Evolutionary conservation across 202 grass and related monocot genomes (phyloP), one percentile per base, ranked within the genome.

Genomic region (Schoenoplectus tabernaemontani): DNA sequence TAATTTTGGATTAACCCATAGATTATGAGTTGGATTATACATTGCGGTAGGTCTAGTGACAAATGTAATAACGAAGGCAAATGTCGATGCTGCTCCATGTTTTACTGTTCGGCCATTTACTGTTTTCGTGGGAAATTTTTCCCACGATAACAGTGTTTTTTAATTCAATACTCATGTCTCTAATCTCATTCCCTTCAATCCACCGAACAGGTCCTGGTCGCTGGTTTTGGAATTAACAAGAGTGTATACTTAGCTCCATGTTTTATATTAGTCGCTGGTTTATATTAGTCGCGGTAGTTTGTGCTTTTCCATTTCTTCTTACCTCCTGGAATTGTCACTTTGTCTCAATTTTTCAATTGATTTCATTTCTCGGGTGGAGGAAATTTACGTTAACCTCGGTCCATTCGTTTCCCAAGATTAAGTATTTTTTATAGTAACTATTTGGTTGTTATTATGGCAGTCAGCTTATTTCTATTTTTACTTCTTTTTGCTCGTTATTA

Each of bases 1-100:
- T 28, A 34, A 50, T n/a, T 59, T 50, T 47, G 59, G 77, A 78
- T 78, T 61, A 79, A 60, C 41, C n/a, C 51, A 79, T 39, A 58
- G 32, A 42, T 62, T 62, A 78, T 64, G 15, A n/a, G 11, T 39
- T 79, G 41, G 38, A 80, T 80, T 80, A 83, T 74, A 83, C 64
- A 42, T 32, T 15, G 65, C 39, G 16, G 22, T 24, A 34, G 34
- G 9, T 71, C 26, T 43, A 50, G 80, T 30, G 69, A 59, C 10
- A 46, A 43, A 16, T 60, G 7, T 60, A 56, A 20, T 78, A 62
- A 80, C n/a, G 46, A 80, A 6, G 2, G 58, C 24, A 51, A 44
- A n/a, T 63, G 58, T 34, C n/a, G 16, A 59, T 64, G 37, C 43
- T 32, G 65, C 57, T 78, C 76, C 76, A 78, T 78, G 34, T 51